Conservation (phyloP, 1,284 basidiomycete species). For the Leccinum fuscescens region DNA sequence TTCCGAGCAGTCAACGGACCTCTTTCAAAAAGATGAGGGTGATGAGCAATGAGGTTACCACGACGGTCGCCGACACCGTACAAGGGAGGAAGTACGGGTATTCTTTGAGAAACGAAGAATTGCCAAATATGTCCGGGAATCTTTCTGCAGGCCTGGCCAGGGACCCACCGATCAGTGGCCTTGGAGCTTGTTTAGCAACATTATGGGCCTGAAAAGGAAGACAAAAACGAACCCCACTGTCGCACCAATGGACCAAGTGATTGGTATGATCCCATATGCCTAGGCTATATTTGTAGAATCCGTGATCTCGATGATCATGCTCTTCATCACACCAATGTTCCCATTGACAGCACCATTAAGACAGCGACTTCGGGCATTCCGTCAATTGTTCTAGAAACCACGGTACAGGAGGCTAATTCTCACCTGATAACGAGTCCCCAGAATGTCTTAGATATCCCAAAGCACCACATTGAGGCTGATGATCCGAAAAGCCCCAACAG, state of each 20-base stretch:
- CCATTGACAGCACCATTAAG: constrained; percentile 42
- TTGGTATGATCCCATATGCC: constrained; percentile 43
- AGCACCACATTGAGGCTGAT: constrained; percentile 56
- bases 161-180: constrained; percentile 61
- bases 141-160: constrained; percentile 57
- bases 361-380: constrained; percentile 28
- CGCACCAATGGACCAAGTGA: constrained; percentile 44
- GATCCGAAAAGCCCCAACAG: constrained; percentile 57
- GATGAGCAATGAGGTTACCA: constrained; percentile 45
- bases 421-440: constrained; percentile 54
- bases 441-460: constrained; percentile 63
- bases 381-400: background rate
- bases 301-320: constrained; percentile 36
- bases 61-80: constrained; percentile 48
- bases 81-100: constrained; percentile 73
- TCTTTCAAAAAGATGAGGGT: constrained; percentile 54
- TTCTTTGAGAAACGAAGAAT: constrained; percentile 47
- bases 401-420: background rate
- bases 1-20: constrained; percentile 38
- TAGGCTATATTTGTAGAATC: constrained; percentile 37
- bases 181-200: constrained; percentile 24
- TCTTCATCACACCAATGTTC: constrained; percentile 49
- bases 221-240: constrained; percentile 40
- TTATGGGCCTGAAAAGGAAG: background rate
- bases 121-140: constrained; percentile 53